Conservation (phyloP, 1,139 yeast genomes). For the Sugiyamaella paludigena region DNA sequence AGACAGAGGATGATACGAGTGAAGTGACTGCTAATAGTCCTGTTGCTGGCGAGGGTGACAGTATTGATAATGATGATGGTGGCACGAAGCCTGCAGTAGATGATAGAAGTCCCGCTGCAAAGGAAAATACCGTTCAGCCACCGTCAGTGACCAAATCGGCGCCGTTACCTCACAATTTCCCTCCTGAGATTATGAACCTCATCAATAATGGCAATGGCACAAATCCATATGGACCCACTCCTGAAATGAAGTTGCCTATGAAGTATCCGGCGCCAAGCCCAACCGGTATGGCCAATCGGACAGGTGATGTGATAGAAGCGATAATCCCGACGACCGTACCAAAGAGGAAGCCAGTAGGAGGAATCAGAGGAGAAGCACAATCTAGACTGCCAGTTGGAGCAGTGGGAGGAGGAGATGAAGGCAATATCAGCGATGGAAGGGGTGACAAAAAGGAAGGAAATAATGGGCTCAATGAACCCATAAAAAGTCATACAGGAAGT, state of each 20-base stretch:
- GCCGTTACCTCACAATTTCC: constrained; percentile 33
- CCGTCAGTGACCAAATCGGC: constrained; percentile 21
- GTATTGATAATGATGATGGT: not conserved
- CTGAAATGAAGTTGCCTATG: constrained; percentile 29
- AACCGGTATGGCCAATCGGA: no score
- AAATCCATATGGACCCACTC: constrained; percentile 27
- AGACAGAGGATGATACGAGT: no score
- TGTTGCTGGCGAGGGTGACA: constrained; percentile 1
- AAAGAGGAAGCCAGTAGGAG: constrained; percentile 27
- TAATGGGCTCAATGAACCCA: not conserved
- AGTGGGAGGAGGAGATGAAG: not conserved
- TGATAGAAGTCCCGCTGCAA: not conserved
- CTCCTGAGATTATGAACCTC: constrained; percentile 31
- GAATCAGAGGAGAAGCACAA: not conserved
- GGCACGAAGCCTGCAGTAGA: not conserved
- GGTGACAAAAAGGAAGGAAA: not conserved
- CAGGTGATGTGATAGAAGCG: constrained; percentile 1
- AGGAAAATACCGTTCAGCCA: no score
- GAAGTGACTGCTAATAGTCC: not conserved
- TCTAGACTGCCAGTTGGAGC: constrained; percentile 22
- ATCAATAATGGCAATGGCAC: constrained; percentile 11
- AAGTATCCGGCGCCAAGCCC: constrained; percentile 18
- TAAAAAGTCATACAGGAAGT: not conserved
- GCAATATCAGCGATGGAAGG: not conserved
- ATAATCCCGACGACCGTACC: constrained; percentile 19